A percentile compares a stretch with the other conserved stretches of the same genome.
Evolutionary conservation across 2,329 filamentous ascomycete species (phyloP).

Genomic region (Aspergillus sp.): DNA sequence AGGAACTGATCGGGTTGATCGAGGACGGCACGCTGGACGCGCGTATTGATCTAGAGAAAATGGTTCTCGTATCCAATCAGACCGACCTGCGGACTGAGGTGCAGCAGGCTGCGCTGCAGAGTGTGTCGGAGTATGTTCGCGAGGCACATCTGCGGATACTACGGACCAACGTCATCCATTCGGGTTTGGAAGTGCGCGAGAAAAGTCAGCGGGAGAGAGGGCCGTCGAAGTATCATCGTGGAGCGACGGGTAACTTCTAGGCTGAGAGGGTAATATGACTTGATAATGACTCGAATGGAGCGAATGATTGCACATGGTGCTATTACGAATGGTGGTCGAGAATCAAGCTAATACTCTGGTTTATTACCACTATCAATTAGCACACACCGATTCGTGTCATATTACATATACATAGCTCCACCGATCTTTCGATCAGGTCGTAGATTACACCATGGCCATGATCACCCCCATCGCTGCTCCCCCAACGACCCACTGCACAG

Average conservation of each 20-base stretch:
- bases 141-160: conserved; percentile 74
- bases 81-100: conserved; percentile 65
- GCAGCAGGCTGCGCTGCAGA: conserved; percentile 66
- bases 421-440: not conserved
- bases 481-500: conserved; percentile 22
- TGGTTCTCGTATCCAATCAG: conserved; percentile 71
- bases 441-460: conserved; percentile 24
- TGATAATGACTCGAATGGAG: not conserved
- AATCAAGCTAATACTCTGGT: too few species aligned
- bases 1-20: conserved; percentile 78
- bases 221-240: not conserved
- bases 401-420: not conserved
- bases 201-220: conserved; percentile 7
- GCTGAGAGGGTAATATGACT: not conserved
- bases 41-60: conserved; percentile 79
- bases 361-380: too few species aligned
- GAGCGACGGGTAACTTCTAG: not conserved
- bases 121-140: conserved; percentile 68
- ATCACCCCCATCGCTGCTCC: conserved; percentile 26
- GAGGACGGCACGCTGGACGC: conserved; percentile 68
- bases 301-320: too few species aligned
- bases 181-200: conserved; percentile 67
- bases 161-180: conserved; percentile 70
- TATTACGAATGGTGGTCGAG: too few species aligned
- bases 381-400: not conserved